Evolutionary conservation across 345 rosid species (phyloP).

Genomic region (Psidium guajava): DNA sequence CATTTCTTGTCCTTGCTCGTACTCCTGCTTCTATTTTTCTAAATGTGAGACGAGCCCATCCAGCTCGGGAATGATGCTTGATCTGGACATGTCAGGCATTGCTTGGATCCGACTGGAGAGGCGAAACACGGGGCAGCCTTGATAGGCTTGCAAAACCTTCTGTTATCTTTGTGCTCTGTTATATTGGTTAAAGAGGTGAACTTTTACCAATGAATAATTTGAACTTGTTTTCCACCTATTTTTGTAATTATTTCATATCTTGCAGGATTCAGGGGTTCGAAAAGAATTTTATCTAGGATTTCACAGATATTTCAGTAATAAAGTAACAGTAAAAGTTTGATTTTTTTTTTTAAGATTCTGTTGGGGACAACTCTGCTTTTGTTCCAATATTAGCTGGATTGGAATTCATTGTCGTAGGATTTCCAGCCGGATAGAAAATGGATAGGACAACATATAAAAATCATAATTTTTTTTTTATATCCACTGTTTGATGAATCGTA

Average conservation of each 20-base stretch:
- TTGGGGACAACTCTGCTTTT: neutral
- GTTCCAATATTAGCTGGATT: neutral
- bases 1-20: slow-evolving; percentile 2
- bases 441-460: too few relatives aligned
- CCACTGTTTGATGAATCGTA: too few relatives aligned
- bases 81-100: neutral
- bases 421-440: too few relatives aligned
- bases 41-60: neutral
- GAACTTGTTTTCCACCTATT: neutral
- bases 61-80: neutral
- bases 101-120: neutral
- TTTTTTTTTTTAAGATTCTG: neutral
- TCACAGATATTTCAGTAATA: neutral
- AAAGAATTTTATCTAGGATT: neutral
- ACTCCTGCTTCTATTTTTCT: slow-evolving; percentile 1
- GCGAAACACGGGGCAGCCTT: neutral
- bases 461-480: too few relatives aligned
- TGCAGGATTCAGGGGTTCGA: neutral
- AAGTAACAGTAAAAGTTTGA: neutral
- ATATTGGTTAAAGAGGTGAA: neutral
- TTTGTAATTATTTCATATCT: neutral
- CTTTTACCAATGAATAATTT: neutral
- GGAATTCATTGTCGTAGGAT: neutral
- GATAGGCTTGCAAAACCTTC: neutral
- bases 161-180: neutral